These are phyloP conservation scores for Phytophthora kernoviae DNA, from an alignment of 352 stramenopile genomes.

Conservation along the genomic window DNA sequence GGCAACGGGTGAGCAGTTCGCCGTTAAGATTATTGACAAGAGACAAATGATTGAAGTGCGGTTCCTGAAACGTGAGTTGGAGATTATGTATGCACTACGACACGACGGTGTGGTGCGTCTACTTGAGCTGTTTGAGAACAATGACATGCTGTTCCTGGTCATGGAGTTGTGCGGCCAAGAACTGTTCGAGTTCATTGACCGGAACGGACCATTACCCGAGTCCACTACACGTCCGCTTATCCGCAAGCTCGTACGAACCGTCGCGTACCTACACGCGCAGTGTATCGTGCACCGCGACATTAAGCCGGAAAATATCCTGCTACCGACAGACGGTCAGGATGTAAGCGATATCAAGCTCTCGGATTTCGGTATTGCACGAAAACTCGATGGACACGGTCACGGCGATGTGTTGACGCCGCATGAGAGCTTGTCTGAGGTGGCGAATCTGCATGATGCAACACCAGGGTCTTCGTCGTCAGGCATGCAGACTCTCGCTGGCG, in stretches of 20 bases:
- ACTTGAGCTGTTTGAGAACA: slow-evolving; percentile 78
- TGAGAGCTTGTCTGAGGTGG: slow-evolving; percentile 70
- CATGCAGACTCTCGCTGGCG: slow-evolving; percentile 16
- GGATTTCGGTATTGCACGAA: slow-evolving; percentile 84
- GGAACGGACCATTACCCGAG: slow-evolving; percentile 73
- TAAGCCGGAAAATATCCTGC: slow-evolving; percentile 87
- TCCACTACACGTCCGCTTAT: slow-evolving; percentile 69
- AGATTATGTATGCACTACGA: slow-evolving; percentile 80
- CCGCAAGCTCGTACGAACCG: slow-evolving; percentile 72
- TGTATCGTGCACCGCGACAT: slow-evolving; percentile 89
- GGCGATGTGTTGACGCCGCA: slow-evolving; percentile 72
- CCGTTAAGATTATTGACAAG: slow-evolving; percentile 88
- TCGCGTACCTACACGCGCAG: slow-evolving; percentile 84
- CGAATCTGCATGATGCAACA: slow-evolving; percentile 53
- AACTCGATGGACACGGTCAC: slow-evolving; percentile 58
- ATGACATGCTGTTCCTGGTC: slow-evolving; percentile 78
- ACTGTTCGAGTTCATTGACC: slow-evolving; percentile 85
- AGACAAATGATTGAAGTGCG: slow-evolving; percentile 78
- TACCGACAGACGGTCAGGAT: slow-evolving; percentile 53
- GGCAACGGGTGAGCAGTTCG: slow-evolving; percentile 40
- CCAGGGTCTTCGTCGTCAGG: slow-evolving; percentile 9
- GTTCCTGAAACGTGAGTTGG: slow-evolving; percentile 87
- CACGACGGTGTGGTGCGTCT: slow-evolving; percentile 83
- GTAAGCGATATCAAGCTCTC: slow-evolving; percentile 82
- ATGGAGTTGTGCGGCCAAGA: slow-evolving; percentile 84